Base-by-base conservation (phyloP, 495 filamentous ascomycete species). In the Penicillium turbatum region DNA sequence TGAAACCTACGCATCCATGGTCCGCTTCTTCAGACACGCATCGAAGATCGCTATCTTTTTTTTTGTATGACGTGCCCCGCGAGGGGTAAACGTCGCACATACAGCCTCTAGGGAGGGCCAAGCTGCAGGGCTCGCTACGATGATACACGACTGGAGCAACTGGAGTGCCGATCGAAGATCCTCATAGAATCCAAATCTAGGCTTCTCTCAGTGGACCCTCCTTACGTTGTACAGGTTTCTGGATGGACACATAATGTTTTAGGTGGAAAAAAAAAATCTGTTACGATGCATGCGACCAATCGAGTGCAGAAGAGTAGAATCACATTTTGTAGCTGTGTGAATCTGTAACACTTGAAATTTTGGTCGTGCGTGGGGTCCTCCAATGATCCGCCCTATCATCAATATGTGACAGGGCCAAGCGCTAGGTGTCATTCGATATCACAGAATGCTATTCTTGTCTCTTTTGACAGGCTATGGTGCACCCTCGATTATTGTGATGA, bases 321-420 rank as follows among this genome's bases (percentile, higher is more conserved):
- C 46, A 48, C 34, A 48, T 38, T 26, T 16, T 9, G 3, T n/a
- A 8, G 5, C 6, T 11, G 10, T 49, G 21, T 38, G 34, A 47
- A 39, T 31, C 15, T 31, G 24, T 26, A 30, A 48, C 10, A 38
- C 10, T 16, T 5, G 7, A 30, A 13, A 41, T n/a, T 40, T 51
- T 16, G 24, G 36, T 24, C 34, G 15, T 40, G 10, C 3, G 50
- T 53, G 40, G 51, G 32, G 27, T 16, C 40, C n/a, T 15, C 40
- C 21, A 31, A 16, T 24, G 12, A 8, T 6, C 26, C 15, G 39
- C 35, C n/a, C 35, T 16, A 34, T 52, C 37, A 54, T 54, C 36
- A 48, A 54, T 32, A 43, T 54, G 52, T 48, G 52, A 54, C 52
- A 54, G 5, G 19, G 35, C 43, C 26, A 48, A 39, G 34, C 32